phyloP scores from a whole-genome alignment of 345 rosid genomes.

The Garcia nutans region DNA sequence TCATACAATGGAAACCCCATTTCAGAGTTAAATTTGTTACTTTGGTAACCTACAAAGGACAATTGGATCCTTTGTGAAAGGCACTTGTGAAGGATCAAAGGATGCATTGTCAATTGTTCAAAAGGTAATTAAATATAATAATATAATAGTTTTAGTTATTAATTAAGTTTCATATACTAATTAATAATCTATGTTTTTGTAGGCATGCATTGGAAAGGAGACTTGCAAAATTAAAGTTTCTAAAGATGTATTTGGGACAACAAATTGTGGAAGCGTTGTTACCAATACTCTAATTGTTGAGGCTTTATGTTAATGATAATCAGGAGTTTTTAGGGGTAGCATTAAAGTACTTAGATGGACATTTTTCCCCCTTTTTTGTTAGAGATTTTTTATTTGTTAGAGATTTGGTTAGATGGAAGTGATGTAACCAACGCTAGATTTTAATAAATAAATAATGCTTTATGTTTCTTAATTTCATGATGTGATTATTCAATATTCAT shows the following conservation, averaged over 20 bases:
- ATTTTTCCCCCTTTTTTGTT: too few relatives aligned
- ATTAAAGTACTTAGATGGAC: too few relatives aligned
- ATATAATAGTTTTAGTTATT: not conserved
- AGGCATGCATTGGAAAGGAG: conserved; percentile 21
- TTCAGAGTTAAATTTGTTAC: conserved; percentile 8
- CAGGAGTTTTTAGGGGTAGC: too few relatives aligned
- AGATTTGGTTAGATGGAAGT: too few relatives aligned
- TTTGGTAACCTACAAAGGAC: conserved; percentile 16
- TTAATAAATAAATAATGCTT: too few relatives aligned
- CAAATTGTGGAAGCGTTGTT: not conserved
- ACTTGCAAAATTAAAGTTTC: conserved; percentile 1
- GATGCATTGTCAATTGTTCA: not conserved
- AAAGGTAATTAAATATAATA: not conserved
- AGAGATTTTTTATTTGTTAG: too few relatives aligned
- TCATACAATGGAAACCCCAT: not conserved
- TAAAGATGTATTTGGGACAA: conserved; percentile 1
- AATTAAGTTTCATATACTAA: not conserved
- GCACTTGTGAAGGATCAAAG: conserved; percentile 2
- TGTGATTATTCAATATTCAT: too few relatives aligned
- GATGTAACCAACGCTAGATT: too few relatives aligned
- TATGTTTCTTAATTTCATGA: too few relatives aligned
- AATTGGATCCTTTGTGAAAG: not conserved
- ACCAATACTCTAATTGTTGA: not conserved
- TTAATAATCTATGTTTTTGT: not conserved
- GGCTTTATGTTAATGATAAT: not conserved